A percentile compares a stretch with the other conserved stretches of the same genome.
Conservation (phyloP, 345 rosid genomes). For the Hibiscus mutabilis region DNA sequence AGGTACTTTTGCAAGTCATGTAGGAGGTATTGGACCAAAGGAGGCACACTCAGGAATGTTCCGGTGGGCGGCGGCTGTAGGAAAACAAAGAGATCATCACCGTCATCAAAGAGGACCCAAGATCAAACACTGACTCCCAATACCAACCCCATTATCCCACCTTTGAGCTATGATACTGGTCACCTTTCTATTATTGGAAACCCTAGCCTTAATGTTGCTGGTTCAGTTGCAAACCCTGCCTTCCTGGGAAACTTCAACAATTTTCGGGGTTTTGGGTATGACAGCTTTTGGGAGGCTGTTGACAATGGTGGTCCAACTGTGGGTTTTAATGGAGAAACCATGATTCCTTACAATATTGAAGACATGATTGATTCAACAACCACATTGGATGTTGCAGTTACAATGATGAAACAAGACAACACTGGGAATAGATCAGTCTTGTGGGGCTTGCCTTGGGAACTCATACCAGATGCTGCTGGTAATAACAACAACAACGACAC, state of each 20-base stretch:
- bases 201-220: slow-evolving; percentile 16
- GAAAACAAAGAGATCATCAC: slow-evolving; percentile 57
- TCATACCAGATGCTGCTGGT: slow-evolving; percentile 36
- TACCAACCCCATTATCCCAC: slow-evolving; percentile 33
- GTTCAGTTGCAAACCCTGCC: slow-evolving; percentile 6
- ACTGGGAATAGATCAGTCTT: slow-evolving; percentile 29
- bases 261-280: slow-evolving; percentile 39
- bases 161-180: slow-evolving; percentile 30
- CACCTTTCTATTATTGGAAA: slow-evolving; percentile 19
- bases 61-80: slow-evolving; percentile 85
- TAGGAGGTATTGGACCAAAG: slow-evolving; percentile 84
- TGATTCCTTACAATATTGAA: slow-evolving; percentile 25
- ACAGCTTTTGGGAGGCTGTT: slow-evolving; percentile 1
- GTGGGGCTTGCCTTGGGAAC: slow-evolving; percentile 76
- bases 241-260: slow-evolving; percentile 38
- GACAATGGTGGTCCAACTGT: not conserved
- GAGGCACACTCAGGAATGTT: slow-evolving; percentile 70
- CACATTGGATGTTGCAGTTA: slow-evolving; percentile 39
- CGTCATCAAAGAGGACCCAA: slow-evolving; percentile 37
- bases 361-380: slow-evolving; percentile 16
- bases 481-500: not conserved
- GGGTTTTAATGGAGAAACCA: slow-evolving; percentile 26
- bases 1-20: slow-evolving; percentile 84
- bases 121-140: slow-evolving; percentile 29
- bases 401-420: slow-evolving; percentile 57